Evolutionary conservation across 1,284 basidiomycete genomes (phyloP).

Genomic region (Fomes fomentarius): DNA sequence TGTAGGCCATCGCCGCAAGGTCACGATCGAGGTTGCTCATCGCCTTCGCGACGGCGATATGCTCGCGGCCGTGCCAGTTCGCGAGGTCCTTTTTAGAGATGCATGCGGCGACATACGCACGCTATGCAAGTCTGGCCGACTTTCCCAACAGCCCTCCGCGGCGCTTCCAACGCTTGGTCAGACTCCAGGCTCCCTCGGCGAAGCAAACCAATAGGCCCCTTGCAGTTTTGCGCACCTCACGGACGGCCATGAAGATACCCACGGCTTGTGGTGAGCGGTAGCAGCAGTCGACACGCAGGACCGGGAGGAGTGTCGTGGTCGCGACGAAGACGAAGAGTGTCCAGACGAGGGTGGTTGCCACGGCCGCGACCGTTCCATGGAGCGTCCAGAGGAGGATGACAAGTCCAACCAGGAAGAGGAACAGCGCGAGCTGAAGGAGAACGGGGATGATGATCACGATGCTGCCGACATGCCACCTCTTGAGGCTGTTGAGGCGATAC

Average conservation of each 20-base stretch:
- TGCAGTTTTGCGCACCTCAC: background rate
- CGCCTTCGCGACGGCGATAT: conserved; percentile 9
- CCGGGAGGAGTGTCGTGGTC: conserved; percentile 13
- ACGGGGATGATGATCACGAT: background rate
- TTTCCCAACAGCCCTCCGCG: conserved; percentile 1
- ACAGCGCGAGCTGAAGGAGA: conserved; percentile 10
- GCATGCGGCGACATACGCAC: conserved; percentile 6
- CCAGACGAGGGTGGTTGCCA: conserved; percentile 12
- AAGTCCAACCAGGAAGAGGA: conserved; percentile 21
- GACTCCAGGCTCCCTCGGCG: conserved; percentile 2
- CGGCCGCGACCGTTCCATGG: conserved; percentile 11
- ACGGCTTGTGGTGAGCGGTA: conserved; percentile 16
- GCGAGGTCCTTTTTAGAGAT: conserved; percentile 9
- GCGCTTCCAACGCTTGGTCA: conserved; percentile 9
- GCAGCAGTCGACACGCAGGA: conserved; percentile 13
- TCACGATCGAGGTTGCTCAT: conserved; percentile 13
- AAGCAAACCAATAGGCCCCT: background rate
- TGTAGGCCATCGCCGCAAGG: conserved; percentile 16
- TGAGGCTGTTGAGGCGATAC: background rate
- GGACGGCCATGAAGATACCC: conserved; percentile 14
- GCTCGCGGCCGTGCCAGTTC: conserved; percentile 17
- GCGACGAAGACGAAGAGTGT: conserved; percentile 9
- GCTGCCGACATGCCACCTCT: background rate
- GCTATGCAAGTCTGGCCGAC: conserved; percentile 9
- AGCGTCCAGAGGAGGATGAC: conserved; percentile 20